Percentiles rank a stretch among this genome's conserved stretches.
phyloP scores from a whole-genome alignment of 345 rosid genomes.

The Odontarrhena argentea region DNA sequence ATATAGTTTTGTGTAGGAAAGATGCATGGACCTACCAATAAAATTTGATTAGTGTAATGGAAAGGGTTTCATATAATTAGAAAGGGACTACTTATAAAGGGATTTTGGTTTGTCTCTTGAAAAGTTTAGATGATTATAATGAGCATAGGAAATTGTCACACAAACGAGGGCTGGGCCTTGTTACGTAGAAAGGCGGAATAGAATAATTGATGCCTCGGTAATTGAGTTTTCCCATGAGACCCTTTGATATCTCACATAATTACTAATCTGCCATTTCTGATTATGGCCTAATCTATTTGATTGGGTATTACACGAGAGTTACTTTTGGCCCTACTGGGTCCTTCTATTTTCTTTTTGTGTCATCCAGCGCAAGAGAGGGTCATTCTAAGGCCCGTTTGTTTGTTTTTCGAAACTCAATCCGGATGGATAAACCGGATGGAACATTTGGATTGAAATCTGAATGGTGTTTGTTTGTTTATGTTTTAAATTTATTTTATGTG shows the following conservation, averaged over 20 bases:
- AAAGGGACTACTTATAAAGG: background rate
- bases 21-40: constrained; percentile 12
- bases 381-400: no score
- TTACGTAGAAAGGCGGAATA: background rate
- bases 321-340: background rate
- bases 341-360: no score
- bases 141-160: no score
- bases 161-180: no score
- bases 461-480: no score
- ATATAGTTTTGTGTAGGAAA: background rate
- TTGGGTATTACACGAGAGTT: background rate
- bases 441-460: no score
- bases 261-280: background rate
- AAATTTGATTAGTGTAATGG: background rate
- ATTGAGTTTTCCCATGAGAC: background rate
- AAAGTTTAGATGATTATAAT: background rate
- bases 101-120: constrained; percentile 9
- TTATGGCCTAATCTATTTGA: constrained; percentile 1
- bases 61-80: background rate
- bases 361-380: no score
- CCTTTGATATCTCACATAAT: constrained; percentile 8
- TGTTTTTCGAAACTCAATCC: no score
- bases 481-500: no score
- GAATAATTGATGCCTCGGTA: constrained; percentile 2
- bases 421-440: no score